Conservation (phyloP, 148 eudicot genomes). For the Amaranthus palmeri region DNA sequence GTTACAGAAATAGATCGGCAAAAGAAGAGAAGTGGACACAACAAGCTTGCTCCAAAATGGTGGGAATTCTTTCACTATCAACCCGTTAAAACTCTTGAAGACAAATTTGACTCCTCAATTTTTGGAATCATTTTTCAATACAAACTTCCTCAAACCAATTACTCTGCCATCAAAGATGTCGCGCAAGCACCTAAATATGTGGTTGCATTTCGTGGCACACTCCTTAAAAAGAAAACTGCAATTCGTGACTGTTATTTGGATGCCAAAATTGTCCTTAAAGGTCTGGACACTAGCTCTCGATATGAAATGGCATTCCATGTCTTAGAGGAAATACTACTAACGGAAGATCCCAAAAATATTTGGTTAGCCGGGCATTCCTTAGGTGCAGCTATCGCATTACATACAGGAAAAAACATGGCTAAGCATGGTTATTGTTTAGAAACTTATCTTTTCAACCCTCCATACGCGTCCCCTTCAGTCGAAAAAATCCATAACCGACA, state of each 20-base stretch:
- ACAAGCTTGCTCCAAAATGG: slow-evolving; percentile 67
- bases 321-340: slow-evolving; percentile 10
- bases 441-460: slow-evolving; percentile 73
- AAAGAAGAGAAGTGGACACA: slow-evolving; percentile 34
- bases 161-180: background rate
- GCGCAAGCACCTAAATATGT: slow-evolving; percentile 49
- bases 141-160: slow-evolving; percentile 13
- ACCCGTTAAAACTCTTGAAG: slow-evolving; percentile 30
- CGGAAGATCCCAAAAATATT: slow-evolving; percentile 19
- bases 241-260: slow-evolving; percentile 48
- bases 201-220: slow-evolving; percentile 68
- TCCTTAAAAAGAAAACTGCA: slow-evolving; percentile 31
- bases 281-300: slow-evolving; percentile 39
- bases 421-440: slow-evolving; percentile 37
- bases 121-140: slow-evolving; percentile 59
- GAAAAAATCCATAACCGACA: slow-evolving; percentile 30
- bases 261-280: slow-evolving; percentile 30
- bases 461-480: slow-evolving; percentile 46
- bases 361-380: slow-evolving; percentile 81
- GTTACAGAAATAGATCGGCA: slow-evolving; percentile 59
- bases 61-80: slow-evolving; percentile 56
- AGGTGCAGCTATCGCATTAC: slow-evolving; percentile 68
- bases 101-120: slow-evolving; percentile 43
- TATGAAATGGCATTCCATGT: slow-evolving; percentile 30
- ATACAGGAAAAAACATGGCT: slow-evolving; percentile 52